Evolutionary conservation across 192 early-diverging fungal genomes (phyloP).

Genomic region (Podila verticillata): DNA sequence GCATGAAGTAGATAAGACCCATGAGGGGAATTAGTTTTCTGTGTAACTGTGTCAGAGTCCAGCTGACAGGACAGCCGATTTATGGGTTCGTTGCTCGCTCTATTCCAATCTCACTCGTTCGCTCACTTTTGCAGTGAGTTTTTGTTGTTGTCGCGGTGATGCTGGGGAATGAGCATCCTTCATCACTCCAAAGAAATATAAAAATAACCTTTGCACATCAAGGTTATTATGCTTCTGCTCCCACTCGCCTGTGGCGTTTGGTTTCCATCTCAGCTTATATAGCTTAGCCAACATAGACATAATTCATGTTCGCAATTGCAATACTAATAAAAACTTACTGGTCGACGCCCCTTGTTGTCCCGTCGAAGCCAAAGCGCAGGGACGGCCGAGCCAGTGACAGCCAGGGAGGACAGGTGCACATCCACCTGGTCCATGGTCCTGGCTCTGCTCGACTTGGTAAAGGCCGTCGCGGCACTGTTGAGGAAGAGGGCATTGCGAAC

Average conservation of each 20-base stretch:
- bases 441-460: slow-evolving; percentile 18
- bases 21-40: background rate
- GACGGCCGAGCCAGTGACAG: slow-evolving; percentile 21
- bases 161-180: too few species aligned
- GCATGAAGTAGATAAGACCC: background rate
- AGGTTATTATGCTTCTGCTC: too few species aligned
- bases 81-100: background rate
- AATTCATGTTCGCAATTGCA: too few species aligned
- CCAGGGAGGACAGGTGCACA: slow-evolving; percentile 6
- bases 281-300: background rate
- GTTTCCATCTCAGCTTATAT: background rate
- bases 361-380: slow-evolving; percentile 47
- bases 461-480: slow-evolving; percentile 36
- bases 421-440: slow-evolving; percentile 4
- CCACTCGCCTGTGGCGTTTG: too few species aligned
- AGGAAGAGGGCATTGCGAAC: slow-evolving; percentile 23
- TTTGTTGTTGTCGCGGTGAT: too few species aligned
- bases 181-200: too few species aligned
- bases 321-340: slow-evolving; percentile 25
- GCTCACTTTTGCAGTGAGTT: too few species aligned
- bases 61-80: too few species aligned
- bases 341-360: slow-evolving; percentile 50
- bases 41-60: too few species aligned
- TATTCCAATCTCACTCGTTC: background rate
- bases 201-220: too few species aligned